A percentile compares a stretch with the other conserved stretches of the same genome.
Conservation (phyloP, 1,284 basidiomycete genomes). For the Earliella scabrosa region DNA sequence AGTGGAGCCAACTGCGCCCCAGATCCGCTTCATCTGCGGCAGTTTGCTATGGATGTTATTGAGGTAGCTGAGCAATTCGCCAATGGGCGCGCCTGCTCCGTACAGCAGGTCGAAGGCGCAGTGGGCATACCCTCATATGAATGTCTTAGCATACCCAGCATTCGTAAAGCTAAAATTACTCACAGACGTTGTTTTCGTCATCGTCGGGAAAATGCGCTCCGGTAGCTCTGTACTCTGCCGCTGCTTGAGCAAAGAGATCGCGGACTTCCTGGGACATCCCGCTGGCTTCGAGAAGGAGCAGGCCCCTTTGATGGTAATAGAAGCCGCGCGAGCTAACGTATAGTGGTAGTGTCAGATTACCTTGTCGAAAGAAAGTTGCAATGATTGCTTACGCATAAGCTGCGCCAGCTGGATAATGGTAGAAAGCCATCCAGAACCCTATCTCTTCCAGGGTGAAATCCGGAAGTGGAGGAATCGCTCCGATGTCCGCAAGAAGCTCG, state of each 20-base stretch:
- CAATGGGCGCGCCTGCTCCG: constrained; percentile 7
- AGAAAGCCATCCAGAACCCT: constrained; percentile 37
- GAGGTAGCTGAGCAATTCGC: constrained; percentile 7
- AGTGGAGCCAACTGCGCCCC: too few relatives aligned
- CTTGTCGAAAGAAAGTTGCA: neutral
- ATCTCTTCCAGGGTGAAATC: constrained; percentile 16
- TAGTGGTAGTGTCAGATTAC: neutral
- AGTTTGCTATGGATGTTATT: constrained; percentile 11
- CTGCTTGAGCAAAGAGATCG: neutral
- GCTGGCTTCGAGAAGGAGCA: neutral
- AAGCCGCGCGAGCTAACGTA: constrained; percentile 36
- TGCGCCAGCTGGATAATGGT: constrained; percentile 40
- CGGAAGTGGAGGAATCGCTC: constrained; percentile 6
- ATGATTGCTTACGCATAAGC: constrained; percentile 38
- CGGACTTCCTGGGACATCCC: neutral
- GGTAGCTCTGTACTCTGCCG: too few relatives aligned
- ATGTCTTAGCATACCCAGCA: neutral
- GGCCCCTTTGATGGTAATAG: constrained; percentile 33
- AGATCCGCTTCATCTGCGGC: constrained; percentile 28
- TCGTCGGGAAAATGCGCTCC: too few relatives aligned
- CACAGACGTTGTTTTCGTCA: too few relatives aligned
- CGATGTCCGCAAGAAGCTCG: constrained; percentile 34
- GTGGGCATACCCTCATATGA: constrained; percentile 18
- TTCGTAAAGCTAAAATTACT: too few relatives aligned
- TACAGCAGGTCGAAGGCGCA: constrained; percentile 12